A percentile compares a stretch with the other conserved stretches of the same genome.
These are phyloP conservation scores for Leptoxyphium fumago DNA, from an alignment of 2,329 filamentous ascomycete genomes.

Conservation along the genomic window DNA sequence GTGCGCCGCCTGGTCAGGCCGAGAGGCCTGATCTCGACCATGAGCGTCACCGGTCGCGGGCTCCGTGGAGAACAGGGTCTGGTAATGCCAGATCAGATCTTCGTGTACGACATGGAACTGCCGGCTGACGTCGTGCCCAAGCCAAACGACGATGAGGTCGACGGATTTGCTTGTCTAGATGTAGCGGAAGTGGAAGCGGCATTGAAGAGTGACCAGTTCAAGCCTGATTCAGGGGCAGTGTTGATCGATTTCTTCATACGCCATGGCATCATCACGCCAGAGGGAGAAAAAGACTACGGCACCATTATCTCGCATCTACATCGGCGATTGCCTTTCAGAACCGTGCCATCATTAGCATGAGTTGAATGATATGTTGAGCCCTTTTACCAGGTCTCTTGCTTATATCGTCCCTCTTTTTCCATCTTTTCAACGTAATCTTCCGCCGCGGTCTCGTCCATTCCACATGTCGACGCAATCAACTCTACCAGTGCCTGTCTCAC, in stretches of 20 bases:
- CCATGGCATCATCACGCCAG: conserved; percentile 60
- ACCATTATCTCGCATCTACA: conserved; percentile 63
- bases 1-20: conserved; percentile 45
- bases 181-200: conserved; percentile 57
- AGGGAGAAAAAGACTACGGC: conserved; percentile 63
- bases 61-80: conserved; percentile 67
- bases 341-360: neutral
- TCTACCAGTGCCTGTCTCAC: conserved; percentile 53
- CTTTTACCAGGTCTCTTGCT: conserved; percentile 54
- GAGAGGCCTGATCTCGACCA: conserved; percentile 63
- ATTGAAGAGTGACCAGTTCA: conserved; percentile 60
- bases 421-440: conserved; percentile 41
- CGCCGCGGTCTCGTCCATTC: conserved; percentile 32
- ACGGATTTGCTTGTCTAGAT: conserved; percentile 61
- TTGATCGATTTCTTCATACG: conserved; percentile 79
- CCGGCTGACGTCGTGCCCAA: conserved; percentile 50
- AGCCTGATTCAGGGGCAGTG: conserved; percentile 80
- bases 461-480: conserved; percentile 30
- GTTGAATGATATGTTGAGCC: neutral
- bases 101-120: conserved; percentile 75
- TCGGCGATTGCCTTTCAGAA: conserved; percentile 55
- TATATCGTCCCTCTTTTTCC: conserved; percentile 49
- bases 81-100: conserved; percentile 79
- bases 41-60: conserved; percentile 58
- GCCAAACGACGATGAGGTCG: conserved; percentile 79